Evolutionary conservation across 306 rosid genomes (phyloP).

Genomic region (Castanospermum australe): DNA sequence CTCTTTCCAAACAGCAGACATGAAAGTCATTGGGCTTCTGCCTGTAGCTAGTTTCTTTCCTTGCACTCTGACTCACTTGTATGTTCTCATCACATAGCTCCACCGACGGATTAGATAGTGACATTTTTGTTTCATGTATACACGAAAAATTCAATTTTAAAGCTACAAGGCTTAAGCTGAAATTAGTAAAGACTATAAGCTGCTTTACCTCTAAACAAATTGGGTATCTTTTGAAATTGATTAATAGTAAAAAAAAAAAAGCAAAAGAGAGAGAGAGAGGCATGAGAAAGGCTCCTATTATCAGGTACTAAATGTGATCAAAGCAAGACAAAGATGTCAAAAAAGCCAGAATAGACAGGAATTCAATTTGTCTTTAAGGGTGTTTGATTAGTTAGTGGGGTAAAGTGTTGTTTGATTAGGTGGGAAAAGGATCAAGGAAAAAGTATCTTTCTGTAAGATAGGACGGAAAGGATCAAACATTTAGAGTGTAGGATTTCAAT

Average conservation of each 20-base stretch:
- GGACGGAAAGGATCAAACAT: slow-evolving; percentile 23
- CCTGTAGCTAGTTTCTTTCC: neutral
- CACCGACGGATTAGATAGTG: slow-evolving; percentile 18
- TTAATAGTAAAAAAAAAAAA: no score
- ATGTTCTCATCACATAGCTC: neutral
- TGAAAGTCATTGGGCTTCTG: neutral
- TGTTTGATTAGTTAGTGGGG: slow-evolving; percentile 13
- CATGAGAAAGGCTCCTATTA: neutral
- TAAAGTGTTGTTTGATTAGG: slow-evolving; percentile 11
- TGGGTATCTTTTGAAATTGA: slow-evolving; percentile 20
- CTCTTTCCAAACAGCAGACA: slow-evolving; percentile 1
- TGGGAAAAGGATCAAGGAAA: slow-evolving; percentile 25
- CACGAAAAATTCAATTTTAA: no score
- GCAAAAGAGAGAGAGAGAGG: no score
- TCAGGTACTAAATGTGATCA: slow-evolving; percentile 12
- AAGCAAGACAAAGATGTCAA: slow-evolving; percentile 33
- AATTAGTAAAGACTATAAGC: neutral
- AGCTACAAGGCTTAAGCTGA: neutral
- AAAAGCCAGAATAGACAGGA: slow-evolving; percentile 9
- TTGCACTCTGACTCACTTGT: neutral
- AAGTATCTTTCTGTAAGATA: slow-evolving; percentile 19
- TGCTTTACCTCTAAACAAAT: neutral
- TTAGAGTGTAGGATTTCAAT: neutral
- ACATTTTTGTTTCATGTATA: slow-evolving; percentile 2
- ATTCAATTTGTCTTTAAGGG: slow-evolving; percentile 9